These are phyloP conservation scores for Hanseniaspora nectarophila DNA, from an alignment of 805 yeast species.

Conservation along the genomic window DNA sequence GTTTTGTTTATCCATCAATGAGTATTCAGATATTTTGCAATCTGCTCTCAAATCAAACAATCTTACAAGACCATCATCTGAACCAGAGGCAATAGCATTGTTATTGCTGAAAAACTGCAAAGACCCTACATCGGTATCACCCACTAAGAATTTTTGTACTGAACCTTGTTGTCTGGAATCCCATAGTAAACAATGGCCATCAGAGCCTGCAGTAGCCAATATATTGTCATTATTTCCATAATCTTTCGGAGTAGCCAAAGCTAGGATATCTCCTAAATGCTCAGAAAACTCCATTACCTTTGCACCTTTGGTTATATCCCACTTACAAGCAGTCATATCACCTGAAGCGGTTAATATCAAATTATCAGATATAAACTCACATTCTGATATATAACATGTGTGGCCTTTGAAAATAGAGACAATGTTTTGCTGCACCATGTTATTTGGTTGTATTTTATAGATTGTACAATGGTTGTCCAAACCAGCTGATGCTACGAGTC, in stretches of 20 bases:
- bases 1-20: slow-evolving; percentile 20
- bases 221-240: slow-evolving; percentile 18
- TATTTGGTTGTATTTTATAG: slow-evolving; percentile 36
- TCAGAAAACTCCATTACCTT: slow-evolving; percentile 45
- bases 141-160: slow-evolving; percentile 41
- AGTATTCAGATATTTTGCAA: slow-evolving; percentile 48
- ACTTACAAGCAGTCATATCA: slow-evolving; percentile 63
- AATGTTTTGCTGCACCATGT: slow-evolving; percentile 32
- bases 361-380: slow-evolving; percentile 50
- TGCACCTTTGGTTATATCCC: slow-evolving; percentile 63
- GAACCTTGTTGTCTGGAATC: slow-evolving; percentile 41
- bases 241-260: slow-evolving; percentile 29
- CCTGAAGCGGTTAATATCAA: slow-evolving; percentile 63
- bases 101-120: slow-evolving; percentile 59
- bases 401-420: slow-evolving; percentile 63
- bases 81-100: slow-evolving; percentile 57
- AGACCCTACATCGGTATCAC: slow-evolving; percentile 53
- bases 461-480: slow-evolving; percentile 68
- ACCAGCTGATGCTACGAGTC: slow-evolving; percentile 68
- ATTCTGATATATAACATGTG: slow-evolving; percentile 65
- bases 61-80: slow-evolving; percentile 64
- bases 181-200: slow-evolving; percentile 57
- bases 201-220: slow-evolving; percentile 57
- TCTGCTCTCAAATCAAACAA: slow-evolving; percentile 69
- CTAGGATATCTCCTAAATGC: slow-evolving; percentile 61